Conservation (phyloP, 768 basidiomycete genomes). For the Pulveroboletus sp. region DNA sequence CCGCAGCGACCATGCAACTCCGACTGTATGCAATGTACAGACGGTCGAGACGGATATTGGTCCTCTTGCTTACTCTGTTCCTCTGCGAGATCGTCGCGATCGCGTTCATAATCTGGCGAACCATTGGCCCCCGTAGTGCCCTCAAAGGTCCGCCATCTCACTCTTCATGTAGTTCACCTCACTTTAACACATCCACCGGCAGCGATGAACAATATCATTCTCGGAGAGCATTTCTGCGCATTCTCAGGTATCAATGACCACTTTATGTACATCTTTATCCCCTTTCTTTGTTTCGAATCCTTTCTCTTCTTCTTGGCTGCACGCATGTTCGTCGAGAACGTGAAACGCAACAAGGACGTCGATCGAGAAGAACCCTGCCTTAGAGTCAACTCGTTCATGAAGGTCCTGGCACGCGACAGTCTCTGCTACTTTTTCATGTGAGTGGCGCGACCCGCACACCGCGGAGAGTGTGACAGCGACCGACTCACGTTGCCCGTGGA, state of each 20-base stretch:
- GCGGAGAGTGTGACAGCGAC: neutral
- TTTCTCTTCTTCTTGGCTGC: constrained; percentile 24
- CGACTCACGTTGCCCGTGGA: neutral
- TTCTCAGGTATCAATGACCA: constrained; percentile 21
- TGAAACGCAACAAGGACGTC: neutral
- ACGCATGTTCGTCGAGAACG: constrained; percentile 12
- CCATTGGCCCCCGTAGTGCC: constrained; percentile 24
- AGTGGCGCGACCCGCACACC: neutral
- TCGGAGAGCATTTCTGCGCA: constrained; percentile 14
- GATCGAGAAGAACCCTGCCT: constrained; percentile 1
- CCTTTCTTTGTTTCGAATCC: constrained; percentile 29
- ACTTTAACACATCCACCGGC: neutral
- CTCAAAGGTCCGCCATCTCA: constrained; percentile 17
- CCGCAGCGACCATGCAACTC: constrained; percentile 30
- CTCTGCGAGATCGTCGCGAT: constrained; percentile 24
- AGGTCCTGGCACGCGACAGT: constrained; percentile 27
- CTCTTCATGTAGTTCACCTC: neutral
- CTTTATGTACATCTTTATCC: constrained; percentile 29
- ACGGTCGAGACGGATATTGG: constrained; percentile 19
- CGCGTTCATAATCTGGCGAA: constrained; percentile 22
- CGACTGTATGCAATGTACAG: constrained; percentile 34
- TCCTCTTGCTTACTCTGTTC: constrained; percentile 18
- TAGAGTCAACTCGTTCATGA: constrained; percentile 19
- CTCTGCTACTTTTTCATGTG: constrained; percentile 32
- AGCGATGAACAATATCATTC: constrained; percentile 9